These are phyloP conservation scores for Aureobasidium musti DNA, from an alignment of 2,329 filamentous ascomycete species.

Conservation along the genomic window DNA sequence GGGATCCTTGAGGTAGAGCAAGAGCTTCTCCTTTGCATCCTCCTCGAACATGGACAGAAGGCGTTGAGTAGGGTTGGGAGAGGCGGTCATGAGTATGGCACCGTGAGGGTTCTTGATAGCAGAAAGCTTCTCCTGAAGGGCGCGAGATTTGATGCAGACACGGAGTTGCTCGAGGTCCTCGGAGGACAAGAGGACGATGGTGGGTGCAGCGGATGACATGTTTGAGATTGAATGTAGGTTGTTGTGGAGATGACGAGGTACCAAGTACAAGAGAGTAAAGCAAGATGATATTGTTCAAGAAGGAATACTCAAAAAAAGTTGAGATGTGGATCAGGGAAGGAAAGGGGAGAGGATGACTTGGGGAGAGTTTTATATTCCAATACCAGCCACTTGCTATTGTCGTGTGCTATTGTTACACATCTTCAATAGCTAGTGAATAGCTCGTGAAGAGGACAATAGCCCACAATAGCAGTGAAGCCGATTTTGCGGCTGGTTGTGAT, in stretches of 20 bases:
- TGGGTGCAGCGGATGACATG: not conserved
- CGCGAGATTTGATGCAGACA: not conserved
- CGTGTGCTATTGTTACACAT: not conserved
- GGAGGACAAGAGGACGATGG: not conserved
- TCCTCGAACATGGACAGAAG: conserved; percentile 3
- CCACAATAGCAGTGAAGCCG: not conserved
- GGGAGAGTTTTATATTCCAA: not conserved
- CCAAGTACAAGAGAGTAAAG: not conserved
- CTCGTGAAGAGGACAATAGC: not conserved
- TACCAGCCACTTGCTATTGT: conserved; percentile 2
- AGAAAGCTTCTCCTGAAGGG: not conserved
- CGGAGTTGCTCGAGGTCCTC: conserved; percentile 3
- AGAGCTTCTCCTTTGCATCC: not conserved
- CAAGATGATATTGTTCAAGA: not conserved
- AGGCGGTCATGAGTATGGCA: not conserved
- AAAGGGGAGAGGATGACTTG: not conserved
- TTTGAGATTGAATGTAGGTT: not conserved
- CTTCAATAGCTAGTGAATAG: conserved; percentile 18
- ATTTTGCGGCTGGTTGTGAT: not conserved
- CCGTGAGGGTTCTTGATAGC: not conserved
- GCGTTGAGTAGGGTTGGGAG: not conserved
- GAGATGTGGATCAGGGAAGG: not conserved
- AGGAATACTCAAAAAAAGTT: not conserved
- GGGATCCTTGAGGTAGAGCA: not conserved
- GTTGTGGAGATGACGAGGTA: not conserved